These are phyloP conservation scores for Rhododendron ovatum DNA, from an alignment of 148 eudicot species.

Conservation along the genomic window DNA sequence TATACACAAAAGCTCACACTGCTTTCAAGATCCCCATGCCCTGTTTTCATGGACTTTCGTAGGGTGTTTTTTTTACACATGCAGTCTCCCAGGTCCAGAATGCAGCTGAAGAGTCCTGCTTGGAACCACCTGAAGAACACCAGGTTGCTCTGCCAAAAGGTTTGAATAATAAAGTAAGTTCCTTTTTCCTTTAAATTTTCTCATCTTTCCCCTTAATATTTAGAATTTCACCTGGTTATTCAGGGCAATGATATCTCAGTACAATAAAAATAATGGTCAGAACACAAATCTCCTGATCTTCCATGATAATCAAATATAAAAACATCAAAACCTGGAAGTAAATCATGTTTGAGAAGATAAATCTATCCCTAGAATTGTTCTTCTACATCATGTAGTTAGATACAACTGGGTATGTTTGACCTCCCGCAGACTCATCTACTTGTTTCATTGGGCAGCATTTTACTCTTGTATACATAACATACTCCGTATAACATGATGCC, in stretches of 20 bases:
- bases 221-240: neutral
- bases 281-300: neutral
- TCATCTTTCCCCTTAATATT: neutral
- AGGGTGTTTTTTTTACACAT: neutral
- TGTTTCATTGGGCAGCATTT: neutral
- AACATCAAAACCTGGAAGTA: neutral
- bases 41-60: neutral
- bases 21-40: neutral
- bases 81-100: constrained; percentile 37
- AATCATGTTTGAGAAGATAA: neutral
- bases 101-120: constrained; percentile 64
- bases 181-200: neutral
- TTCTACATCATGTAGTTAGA: neutral
- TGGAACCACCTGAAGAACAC: constrained; percentile 73
- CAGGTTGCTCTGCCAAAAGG: constrained; percentile 67
- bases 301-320: neutral
- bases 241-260: neutral
- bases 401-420: neutral
- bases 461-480: neutral
- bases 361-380: neutral
- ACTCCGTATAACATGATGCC: neutral
- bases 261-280: neutral
- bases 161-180: neutral
- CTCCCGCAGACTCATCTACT: neutral
- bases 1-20: neutral